These are phyloP conservation scores for Thelephora ganbajun DNA, from an alignment of 768 basidiomycete species.

Conservation along the genomic window DNA sequence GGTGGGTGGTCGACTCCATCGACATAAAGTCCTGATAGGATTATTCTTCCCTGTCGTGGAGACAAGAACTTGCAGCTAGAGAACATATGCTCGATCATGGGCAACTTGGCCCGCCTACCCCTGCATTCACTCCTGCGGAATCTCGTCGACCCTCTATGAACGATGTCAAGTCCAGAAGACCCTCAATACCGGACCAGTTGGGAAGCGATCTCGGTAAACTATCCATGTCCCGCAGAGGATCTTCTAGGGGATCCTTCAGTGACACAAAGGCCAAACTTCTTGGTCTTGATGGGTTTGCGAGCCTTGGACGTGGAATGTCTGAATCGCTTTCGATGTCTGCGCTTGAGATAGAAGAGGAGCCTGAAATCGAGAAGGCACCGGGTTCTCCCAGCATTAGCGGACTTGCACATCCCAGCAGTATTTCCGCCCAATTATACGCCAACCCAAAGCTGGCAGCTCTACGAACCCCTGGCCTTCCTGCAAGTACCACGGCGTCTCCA, in stretches of 20 bases:
- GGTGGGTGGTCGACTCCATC: slow-evolving; percentile 27
- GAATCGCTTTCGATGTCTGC: slow-evolving; percentile 39
- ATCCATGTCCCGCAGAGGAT: slow-evolving; percentile 3
- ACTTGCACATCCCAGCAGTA: slow-evolving; percentile 19
- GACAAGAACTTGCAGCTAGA: slow-evolving; percentile 76
- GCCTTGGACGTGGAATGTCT: slow-evolving; percentile 20
- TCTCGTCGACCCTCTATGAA: slow-evolving; percentile 30
- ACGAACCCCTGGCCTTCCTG: slow-evolving; percentile 18
- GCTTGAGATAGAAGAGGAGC: slow-evolving; percentile 33
- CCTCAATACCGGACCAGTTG: background rate
- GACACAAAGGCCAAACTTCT: slow-evolving; percentile 7
- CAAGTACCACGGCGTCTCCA: slow-evolving; percentile 1
- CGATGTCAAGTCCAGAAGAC: slow-evolving; percentile 6
- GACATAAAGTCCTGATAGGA: background rate
- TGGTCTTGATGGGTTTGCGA: slow-evolving; percentile 11
- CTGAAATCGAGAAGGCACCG: slow-evolving; percentile 12
- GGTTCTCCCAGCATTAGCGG: slow-evolving; percentile 10
- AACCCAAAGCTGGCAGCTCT: slow-evolving; percentile 37
- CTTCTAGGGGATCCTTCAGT: background rate
- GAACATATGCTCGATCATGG: slow-evolving; percentile 92
- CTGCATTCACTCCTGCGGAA: slow-evolving; percentile 30
- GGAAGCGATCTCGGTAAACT: slow-evolving; percentile 3
- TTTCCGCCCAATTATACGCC: slow-evolving; percentile 30
- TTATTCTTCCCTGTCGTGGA: slow-evolving; percentile 13
- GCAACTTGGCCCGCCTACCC: slow-evolving; percentile 58